Conservation (phyloP, 1,284 basidiomycete genomes). For the Omphalotus olearius region DNA sequence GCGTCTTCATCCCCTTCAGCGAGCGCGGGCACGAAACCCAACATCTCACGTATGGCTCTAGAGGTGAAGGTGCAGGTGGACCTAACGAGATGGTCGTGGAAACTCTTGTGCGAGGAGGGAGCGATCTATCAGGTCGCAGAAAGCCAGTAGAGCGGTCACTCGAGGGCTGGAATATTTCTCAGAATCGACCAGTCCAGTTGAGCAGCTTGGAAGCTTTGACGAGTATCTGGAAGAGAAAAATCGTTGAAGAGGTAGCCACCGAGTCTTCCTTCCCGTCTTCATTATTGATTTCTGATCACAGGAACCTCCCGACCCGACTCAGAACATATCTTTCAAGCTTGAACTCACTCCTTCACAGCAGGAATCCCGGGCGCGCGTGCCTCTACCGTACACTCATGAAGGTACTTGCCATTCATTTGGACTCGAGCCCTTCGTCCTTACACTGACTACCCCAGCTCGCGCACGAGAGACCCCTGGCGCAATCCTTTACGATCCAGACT, state of each 20-base stretch:
- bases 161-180: conserved; percentile 53
- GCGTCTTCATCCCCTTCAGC: conserved; percentile 62
- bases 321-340: conserved; percentile 81
- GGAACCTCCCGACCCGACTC: conserved; percentile 49
- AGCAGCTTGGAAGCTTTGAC: conserved; percentile 45
- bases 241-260: conserved; percentile 36
- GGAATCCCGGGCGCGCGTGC: conserved; percentile 72
- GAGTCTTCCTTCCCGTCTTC: background rate
- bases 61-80: conserved; percentile 46
- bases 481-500: conserved; percentile 77
- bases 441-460: background rate
- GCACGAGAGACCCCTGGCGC: conserved; percentile 20
- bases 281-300: conserved; percentile 18
- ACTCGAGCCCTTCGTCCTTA: background rate
- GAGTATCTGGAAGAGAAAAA: conserved; percentile 39
- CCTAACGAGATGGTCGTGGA: conserved; percentile 57
- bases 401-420: conserved; percentile 34
- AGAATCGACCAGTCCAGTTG: conserved; percentile 39
- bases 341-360: conserved; percentile 82
- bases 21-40: conserved; percentile 58
- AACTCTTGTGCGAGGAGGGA: conserved; percentile 45
- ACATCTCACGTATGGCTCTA: conserved; percentile 51
- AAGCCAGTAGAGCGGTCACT: conserved; percentile 56
- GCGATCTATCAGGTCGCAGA: conserved; percentile 35
- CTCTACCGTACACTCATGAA: conserved; percentile 84